Evolutionary conservation across 495 filamentous ascomycete genomes (phyloP).

Genomic region (Penicillium ochrochloron): DNA sequence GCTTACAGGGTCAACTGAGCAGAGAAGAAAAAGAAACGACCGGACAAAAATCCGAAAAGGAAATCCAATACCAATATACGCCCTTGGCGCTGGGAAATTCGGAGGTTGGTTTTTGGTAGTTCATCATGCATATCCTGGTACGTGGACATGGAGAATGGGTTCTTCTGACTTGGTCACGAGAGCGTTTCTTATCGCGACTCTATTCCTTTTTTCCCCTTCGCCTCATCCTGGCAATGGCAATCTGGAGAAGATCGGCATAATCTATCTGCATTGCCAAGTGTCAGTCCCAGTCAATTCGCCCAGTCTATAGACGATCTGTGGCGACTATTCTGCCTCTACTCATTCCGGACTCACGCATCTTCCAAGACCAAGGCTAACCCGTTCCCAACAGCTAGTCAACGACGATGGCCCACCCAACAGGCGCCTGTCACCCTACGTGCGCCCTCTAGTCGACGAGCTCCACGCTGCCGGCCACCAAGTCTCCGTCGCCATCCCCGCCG

Average conservation of each 20-base stretch:
- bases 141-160: constrained; percentile 17
- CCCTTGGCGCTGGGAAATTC: constrained; percentile 20
- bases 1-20: background rate
- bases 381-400: constrained; percentile 68
- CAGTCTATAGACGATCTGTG: background rate
- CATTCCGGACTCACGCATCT: background rate
- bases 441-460: constrained; percentile 77
- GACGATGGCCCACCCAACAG: constrained; percentile 93
- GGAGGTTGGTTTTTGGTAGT: background rate
- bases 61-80: constrained; percentile 9
- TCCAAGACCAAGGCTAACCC: constrained; percentile 4
- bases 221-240: background rate
- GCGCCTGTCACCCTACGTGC: constrained; percentile 87
- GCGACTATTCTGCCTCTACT: background rate
- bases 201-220: constrained; percentile 22
- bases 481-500: constrained; percentile 88
- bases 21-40: background rate
- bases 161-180: background rate
- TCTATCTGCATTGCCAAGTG: constrained; percentile 5
- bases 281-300: background rate
- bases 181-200: constrained; percentile 10
- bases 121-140: constrained; percentile 55
- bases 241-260: background rate
- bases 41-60: constrained; percentile 8
- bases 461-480: constrained; percentile 79